Evolutionary conservation across 768 basidiomycete species (phyloP).

Genomic region (Suillus ampliporus): DNA sequence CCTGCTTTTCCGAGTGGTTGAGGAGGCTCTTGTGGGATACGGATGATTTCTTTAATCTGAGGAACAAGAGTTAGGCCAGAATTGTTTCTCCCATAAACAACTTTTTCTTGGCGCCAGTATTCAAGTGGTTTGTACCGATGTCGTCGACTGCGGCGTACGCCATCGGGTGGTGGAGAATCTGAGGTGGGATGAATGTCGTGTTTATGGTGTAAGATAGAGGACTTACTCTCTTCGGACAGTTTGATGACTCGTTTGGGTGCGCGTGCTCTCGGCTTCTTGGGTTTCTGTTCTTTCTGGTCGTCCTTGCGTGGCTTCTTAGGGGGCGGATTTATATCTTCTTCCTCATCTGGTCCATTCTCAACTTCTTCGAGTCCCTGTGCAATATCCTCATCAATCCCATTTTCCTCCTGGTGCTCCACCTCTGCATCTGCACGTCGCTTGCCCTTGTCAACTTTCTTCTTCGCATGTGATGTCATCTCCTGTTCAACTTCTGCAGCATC

Average conservation of each 20-base stretch:
- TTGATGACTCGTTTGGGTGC: conserved; percentile 24
- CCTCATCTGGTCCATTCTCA: conserved; percentile 60
- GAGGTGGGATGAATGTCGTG: conserved; percentile 10
- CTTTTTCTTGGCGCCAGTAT: conserved; percentile 92
- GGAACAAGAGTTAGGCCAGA: conserved; percentile 60
- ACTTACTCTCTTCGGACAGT: conserved; percentile 32
- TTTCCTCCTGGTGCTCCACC: conserved; percentile 22
- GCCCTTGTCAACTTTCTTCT: conserved; percentile 40
- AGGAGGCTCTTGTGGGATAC: conserved; percentile 56
- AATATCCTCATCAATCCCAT: conserved; percentile 49
- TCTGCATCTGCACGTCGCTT: conserved; percentile 44
- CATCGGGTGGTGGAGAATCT: conserved; percentile 41
- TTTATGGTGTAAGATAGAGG: not conserved
- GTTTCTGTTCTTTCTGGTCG: conserved; percentile 32
- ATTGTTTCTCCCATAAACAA: conserved; percentile 75
- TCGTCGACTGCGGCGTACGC: conserved; percentile 75
- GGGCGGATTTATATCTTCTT: conserved; percentile 40
- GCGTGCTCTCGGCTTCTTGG: conserved; percentile 30
- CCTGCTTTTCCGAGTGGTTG: conserved; percentile 51
- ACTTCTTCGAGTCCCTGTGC: conserved; percentile 48
- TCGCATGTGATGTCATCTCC: conserved; percentile 28
- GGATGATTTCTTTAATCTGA: conserved; percentile 68
- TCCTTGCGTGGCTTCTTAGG: conserved; percentile 36
- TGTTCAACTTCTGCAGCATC: conserved; percentile 40
- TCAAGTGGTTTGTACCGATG: conserved; percentile 76